Percentiles rank a stretch among this genome's conserved stretches.
phyloP scores from a whole-genome alignment of 169 alveolate genomes.

The Cryptosporidium parvum region DNA sequence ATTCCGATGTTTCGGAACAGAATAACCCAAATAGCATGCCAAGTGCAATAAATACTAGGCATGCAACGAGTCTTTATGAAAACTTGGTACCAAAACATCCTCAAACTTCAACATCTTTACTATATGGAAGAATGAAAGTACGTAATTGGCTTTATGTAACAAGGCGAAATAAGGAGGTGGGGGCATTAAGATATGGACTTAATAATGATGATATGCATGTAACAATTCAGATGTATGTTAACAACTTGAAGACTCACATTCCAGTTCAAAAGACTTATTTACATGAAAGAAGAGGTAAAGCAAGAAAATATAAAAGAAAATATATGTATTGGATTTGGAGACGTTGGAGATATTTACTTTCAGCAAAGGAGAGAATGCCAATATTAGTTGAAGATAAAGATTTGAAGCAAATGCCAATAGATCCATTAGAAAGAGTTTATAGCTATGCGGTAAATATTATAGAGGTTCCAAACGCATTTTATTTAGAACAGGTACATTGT shows the following conservation, averaged over 20 bases:
- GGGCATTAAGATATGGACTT: constrained; percentile 58
- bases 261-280: constrained; percentile 65
- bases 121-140: constrained; percentile 67
- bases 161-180: constrained; percentile 32
- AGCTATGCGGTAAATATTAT: constrained; percentile 38
- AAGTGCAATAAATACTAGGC: neutral
- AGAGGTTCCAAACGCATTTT: constrained; percentile 41
- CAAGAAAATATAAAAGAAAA: constrained; percentile 58
- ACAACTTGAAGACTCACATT: constrained; percentile 48
- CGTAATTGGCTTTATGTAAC: constrained; percentile 31
- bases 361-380: constrained; percentile 75
- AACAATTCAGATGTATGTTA: constrained; percentile 40
- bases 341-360: constrained; percentile 61
- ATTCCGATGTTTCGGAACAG: neutral
- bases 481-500: constrained; percentile 50
- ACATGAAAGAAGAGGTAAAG: constrained; percentile 45
- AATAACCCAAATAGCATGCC: neutral
- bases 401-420: constrained; percentile 28
- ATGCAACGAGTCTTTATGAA: constrained; percentile 23
- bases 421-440: constrained; percentile 71
- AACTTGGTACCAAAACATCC: constrained; percentile 64
- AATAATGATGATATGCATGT: constrained; percentile 74
- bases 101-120: constrained; percentile 25
- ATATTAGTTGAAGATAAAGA: constrained; percentile 54
- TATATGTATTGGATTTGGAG: constrained; percentile 50